Evolutionary conservation across 169 alveolate species (phyloP).

Genomic region (Eimeria praecox): DNA sequence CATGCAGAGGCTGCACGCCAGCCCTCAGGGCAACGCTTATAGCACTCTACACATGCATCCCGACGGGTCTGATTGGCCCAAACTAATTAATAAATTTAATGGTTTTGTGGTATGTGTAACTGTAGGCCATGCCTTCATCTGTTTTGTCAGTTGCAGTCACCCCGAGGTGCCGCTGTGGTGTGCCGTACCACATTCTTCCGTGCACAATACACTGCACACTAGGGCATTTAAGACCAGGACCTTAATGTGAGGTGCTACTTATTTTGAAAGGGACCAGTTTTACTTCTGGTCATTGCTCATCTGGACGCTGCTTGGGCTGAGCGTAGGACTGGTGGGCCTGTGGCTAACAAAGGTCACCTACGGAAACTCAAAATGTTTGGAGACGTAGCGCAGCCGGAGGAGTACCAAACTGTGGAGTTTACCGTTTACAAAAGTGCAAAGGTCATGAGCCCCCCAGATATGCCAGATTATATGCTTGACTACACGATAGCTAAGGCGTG

Average conservation of each 20-base stretch:
- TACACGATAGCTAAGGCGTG: constrained; percentile 73
- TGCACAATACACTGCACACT: not conserved
- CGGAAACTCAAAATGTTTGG: constrained; percentile 13
- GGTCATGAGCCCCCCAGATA: constrained; percentile 92
- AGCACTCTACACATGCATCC: not conserved
- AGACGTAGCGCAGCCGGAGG: constrained; percentile 62
- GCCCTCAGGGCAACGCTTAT: not conserved
- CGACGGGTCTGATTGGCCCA: not conserved
- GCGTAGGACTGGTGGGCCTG: not conserved
- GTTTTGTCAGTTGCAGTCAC: not conserved
- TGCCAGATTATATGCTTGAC: constrained; percentile 91
- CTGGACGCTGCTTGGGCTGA: not conserved
- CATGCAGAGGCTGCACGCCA: not conserved
- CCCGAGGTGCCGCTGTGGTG: not conserved
- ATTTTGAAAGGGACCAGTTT: not conserved
- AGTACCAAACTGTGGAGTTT: constrained; percentile 75
- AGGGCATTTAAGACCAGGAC: not conserved
- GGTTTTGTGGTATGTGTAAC: not conserved
- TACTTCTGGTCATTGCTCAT: not conserved
- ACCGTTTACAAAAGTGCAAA: constrained; percentile 87
- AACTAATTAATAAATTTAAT: not conserved
- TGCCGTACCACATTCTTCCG: not conserved
- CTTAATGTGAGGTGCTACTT: not conserved
- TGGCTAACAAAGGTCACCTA: constrained; percentile 12
- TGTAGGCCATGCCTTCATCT: not conserved